Base-by-base conservation (phyloP, 1,139 yeast genomes). In the Hyphopichia pseudoburtonii region DNA sequence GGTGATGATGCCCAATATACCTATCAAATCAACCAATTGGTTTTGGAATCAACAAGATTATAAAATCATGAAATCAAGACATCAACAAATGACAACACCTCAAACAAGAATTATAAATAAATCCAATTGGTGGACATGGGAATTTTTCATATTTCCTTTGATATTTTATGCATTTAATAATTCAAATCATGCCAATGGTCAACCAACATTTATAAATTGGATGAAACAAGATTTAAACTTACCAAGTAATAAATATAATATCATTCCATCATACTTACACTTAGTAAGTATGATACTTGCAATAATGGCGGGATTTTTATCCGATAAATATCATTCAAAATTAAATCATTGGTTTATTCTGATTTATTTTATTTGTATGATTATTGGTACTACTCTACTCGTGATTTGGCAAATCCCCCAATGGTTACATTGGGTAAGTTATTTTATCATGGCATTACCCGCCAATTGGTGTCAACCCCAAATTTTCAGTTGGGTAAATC, bases 131-230 rank as follows among this genome's bases (percentile, higher is more conserved):
- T n/a, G 16, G 38, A 62, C 73, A 2, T 70, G 76, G 75, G 74
- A 70, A 47, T 54, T 68, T 10, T 68, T 50, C 34, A 59, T 70
- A 5, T 70, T 71, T 42, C 76, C 77, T 2, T 36, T 66, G 3
- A 35, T 70, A 12, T 71, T 70, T 45, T 59, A 72, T 45, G 63
- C 74, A 15, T 74, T 68, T 55, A 73, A 75, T 51, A 70, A 71
- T 42, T 34, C 70, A 2, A 56, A 72, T 48, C 48, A 64, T 19
- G 71, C 74, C 8, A 49, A 30, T 16, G 28, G 50, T 8, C 75
- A 70, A 42, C 77, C 76, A 1, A 60, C 77, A 0, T 71, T 75
- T 48, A 65, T 69, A 31, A 55, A 67, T 9, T 75, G 79, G 79
- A 70, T 77, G 67, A 76, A 75, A 48, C 41, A 55, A 24, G 61